These are phyloP conservation scores for Aspergillus novoparasiticus DNA, from an alignment of 2,329 filamentous ascomycete genomes.

Conservation along the genomic window DNA sequence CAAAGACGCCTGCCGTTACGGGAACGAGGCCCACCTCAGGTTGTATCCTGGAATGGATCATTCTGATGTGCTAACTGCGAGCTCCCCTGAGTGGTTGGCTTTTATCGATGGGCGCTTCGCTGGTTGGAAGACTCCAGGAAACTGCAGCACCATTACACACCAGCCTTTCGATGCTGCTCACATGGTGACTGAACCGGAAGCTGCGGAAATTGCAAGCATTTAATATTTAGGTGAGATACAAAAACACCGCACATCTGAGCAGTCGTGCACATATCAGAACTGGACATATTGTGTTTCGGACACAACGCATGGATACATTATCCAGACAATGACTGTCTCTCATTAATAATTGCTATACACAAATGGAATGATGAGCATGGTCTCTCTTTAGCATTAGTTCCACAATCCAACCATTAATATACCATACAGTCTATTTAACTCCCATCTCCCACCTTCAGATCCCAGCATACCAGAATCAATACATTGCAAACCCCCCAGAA, in stretches of 20 bases:
- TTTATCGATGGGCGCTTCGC: slow-evolving; percentile 6
- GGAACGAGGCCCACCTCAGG: slow-evolving; percentile 6
- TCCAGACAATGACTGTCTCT: not conserved
- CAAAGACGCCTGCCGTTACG: slow-evolving; percentile 1
- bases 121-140: not conserved
- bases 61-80: slow-evolving; percentile 2
- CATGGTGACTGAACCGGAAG: not conserved
- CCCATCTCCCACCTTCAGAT: not conserved
- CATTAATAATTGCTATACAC: not conserved
- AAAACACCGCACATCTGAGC: not conserved
- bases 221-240: not conserved
- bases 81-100: slow-evolving; percentile 4
- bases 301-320: not conserved
- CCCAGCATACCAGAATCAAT: not conserved
- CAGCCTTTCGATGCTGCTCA: not conserved
- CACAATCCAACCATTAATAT: not conserved
- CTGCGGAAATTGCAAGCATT: not conserved
- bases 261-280: not conserved
- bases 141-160: not conserved
- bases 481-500: not conserved
- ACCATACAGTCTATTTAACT: not conserved
- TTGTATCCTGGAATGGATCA: slow-evolving; percentile 8
- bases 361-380: not conserved
- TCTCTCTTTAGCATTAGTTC: not conserved
- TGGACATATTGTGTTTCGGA: not conserved